These are phyloP conservation scores for Fusarium pseudograminearum DNA, from an alignment of 2,329 filamentous ascomycete species.

Conservation along the genomic window DNA sequence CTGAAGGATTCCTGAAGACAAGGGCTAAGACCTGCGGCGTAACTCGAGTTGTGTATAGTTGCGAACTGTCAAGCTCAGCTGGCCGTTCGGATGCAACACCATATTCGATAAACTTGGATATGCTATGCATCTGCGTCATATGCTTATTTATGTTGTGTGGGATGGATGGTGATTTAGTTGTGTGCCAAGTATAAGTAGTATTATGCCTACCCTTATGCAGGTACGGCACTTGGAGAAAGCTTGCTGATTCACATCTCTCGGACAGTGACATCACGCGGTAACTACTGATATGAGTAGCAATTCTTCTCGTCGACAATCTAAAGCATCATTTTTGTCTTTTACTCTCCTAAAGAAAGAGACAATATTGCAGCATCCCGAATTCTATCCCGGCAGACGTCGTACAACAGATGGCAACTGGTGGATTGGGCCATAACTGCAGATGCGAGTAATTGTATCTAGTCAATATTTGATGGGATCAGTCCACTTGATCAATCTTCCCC, in stretches of 20 bases:
- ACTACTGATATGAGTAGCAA: neutral
- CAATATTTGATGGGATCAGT: neutral
- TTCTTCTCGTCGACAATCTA: neutral
- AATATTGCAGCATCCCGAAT: neutral
- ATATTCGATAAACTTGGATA: neutral
- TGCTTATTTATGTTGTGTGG: neutral
- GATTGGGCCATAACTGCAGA: neutral
- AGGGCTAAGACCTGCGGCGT: neutral
- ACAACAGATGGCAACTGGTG: neutral
- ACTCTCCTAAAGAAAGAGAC: neutral
- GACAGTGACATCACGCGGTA: neutral
- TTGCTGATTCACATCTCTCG: neutral
- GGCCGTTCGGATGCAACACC: neutral
- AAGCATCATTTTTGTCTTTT: neutral
- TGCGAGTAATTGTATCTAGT: neutral
- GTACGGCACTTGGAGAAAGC: conserved; percentile 4
- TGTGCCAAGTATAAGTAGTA: conserved; percentile 2
- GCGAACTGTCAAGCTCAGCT: conserved; percentile 1
- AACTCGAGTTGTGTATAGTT: conserved; percentile 4
- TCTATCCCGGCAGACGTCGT: neutral
- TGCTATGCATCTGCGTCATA: neutral
- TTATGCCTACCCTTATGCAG: conserved; percentile 20
- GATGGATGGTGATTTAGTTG: neutral
- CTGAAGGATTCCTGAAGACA: conserved; percentile 3
- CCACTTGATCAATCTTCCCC: neutral